Base-by-base conservation (phyloP, 1,284 basidiomycete species). In the Ceratobasidium sp. region DNA sequence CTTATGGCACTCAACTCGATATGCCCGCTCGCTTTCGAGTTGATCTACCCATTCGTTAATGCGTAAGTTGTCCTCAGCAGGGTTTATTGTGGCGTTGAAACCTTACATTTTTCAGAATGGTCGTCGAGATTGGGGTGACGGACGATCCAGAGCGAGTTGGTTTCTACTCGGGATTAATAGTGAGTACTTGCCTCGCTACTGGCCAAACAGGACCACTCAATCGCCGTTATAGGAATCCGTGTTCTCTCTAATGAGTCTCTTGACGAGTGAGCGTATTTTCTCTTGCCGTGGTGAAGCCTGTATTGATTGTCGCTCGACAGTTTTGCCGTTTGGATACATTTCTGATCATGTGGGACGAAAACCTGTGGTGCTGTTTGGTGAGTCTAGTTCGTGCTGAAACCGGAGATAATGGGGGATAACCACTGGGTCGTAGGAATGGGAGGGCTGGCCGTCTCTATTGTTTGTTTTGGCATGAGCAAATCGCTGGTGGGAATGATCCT, bases 161-260 rank as follows among this genome's bases (percentile, higher is more conserved):
- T 22, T 78, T 78, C 59, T 78, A 78, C 54, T 73, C 76, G 15
- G 76, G 77, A 32, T 25, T 78, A n/a, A 66, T 78, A 32, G 78
- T 79, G 46, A 74, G 77, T 49, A 40, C 22, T 40, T 22, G n/a
- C n/a, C 56, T 59, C 29, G 11, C 51, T 11, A 17, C 51, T 25
- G 22, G 6, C 54, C 11, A 25, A 34, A 25, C 54, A 57, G 8
- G 25, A 25, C 2, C n/a, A 57, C 8, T 37, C 17, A 29, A 43
- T 9, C 13, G 19, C 32, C 5, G n/a, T 7, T 17, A 34, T 19
- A 71, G 76, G 76, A 76, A 71, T 77, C 75, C n/a, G 57, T 69
- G 15, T 76, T 76, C 44, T 52, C 57, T n/a, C 19, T 70, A 15
- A 68, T 61, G 64, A 76, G 75, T 43, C 57, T 76, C 6, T 56